Percentiles rank a stretch among this genome's conserved stretches.
Evolutionary conservation across 202 grass and related monocot species (phyloP).

Genomic region (Zoysia matrella): DNA sequence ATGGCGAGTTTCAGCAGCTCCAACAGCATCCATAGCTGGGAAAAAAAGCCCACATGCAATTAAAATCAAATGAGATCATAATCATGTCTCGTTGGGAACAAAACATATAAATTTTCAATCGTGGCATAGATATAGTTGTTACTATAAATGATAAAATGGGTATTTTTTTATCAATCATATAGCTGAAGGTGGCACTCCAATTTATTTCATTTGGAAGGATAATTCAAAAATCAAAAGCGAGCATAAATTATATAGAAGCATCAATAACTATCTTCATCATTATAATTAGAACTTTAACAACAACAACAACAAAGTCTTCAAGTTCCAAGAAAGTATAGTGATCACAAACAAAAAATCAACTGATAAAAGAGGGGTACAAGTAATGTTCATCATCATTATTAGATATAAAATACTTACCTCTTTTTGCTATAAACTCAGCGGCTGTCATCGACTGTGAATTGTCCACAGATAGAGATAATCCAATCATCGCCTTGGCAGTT

Average conservation of each 20-base stretch:
- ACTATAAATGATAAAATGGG: conserved; percentile 20
- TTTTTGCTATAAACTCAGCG: too few species aligned
- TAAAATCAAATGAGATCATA: conserved; percentile 54
- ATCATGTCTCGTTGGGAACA: conserved; percentile 12
- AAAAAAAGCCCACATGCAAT: conserved; percentile 41
- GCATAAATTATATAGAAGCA: conserved; percentile 15
- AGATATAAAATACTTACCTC: conserved; percentile 28
- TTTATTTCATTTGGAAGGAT: conserved; percentile 20
- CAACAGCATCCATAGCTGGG: conserved; percentile 94
- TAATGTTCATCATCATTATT: neutral
- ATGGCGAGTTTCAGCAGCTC: conserved; percentile 90
- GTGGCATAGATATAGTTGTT: conserved; percentile 19
- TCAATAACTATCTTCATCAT: conserved; percentile 6
- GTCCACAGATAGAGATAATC: conserved; percentile 71
- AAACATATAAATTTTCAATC: conserved; percentile 19
- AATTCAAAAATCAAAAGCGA: conserved; percentile 3
- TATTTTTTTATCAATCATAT: conserved; percentile 30
- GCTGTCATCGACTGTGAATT: conserved; percentile 65
- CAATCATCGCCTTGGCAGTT: conserved; percentile 78
- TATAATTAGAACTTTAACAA: neutral
- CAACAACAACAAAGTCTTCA: too few species aligned
- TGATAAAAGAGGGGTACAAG: neutral
- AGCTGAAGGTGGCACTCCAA: conserved; percentile 29
- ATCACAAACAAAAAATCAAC: conserved; percentile 18
- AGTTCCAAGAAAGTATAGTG: neutral